Evolutionary conservation across 331 rosid genomes (phyloP), one percentile per base, ranked within the genome.

Genomic region (Rhamnella rubrinervis): DNA sequence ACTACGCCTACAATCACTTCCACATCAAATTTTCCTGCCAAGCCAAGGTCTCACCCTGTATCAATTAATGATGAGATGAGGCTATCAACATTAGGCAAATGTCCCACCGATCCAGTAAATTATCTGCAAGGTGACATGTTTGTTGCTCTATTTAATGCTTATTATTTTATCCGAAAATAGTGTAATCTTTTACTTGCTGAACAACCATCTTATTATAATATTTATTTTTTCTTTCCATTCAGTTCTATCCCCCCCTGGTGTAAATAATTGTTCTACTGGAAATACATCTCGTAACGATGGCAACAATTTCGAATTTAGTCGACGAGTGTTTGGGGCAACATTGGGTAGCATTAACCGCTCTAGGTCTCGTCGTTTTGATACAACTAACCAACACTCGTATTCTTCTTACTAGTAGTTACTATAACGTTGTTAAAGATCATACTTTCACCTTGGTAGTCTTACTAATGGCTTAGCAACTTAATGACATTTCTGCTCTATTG

Each of bases 271-370:
- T 65, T 73, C 86, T 80, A 85, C 81, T 88, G 90, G 84, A 73
- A 65, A 75, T 76, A 88, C 88, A 83, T 80, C 85, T 52, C 87
- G 63, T 76, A 52, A 61, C 61, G 74, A 72, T 78, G 82, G 82
- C 83, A 76, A 75, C 86, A 64, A 85, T 83, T 72, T 78, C 70
- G 96, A 85, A 44, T 75, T 78, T 88, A 81, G 95, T 75, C 95
- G 90, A 59, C 82, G 91, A 78, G 85, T 79, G 58, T 68, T 71
- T 75, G 89, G 88, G 81, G 74, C 85, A 58, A 77, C 90, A 35
- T 56, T 82, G 86, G 97, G 86, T 79, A 84, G 77, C 81, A 73
- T 80, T 75, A 84, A 77, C 75, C 88, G 79, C 66, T 55, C 77
- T 85, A 84, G 89, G 85, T 67, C 91, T 35, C 89, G 87, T 71